Evolutionary conservation across 305 asterid species (phyloP), one percentile per base, ranked within the genome.

Genomic region (Fraxinus baroniana): DNA sequence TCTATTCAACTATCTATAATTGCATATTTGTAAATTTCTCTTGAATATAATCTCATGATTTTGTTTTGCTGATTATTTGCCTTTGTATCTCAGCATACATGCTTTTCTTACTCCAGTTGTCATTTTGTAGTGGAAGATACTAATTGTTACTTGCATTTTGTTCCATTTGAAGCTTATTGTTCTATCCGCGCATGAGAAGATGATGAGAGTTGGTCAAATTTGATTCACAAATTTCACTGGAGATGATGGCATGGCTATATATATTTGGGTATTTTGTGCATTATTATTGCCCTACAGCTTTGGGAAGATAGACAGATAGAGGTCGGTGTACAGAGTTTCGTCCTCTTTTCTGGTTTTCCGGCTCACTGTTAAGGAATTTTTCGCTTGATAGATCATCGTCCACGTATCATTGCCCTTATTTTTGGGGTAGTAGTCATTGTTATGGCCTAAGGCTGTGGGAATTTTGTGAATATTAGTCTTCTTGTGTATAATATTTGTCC

Each of bases 291-390:
- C 68, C 84, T 84, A 46, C 83, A 82, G 83, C 86, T 76, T 85
- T 75, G 55, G 85, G 79, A 81, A 85, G 84, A 37, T 85, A 44
- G 84, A 81, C 26, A 79, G 71, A 84, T 37, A 75, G 88, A 88
- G 92, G 81, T 84, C 83, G 52, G 76, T 83, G 90, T 90, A 90
- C 88, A 90, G 90, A 79, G 83, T 81, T 75, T 62, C 62, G 35
- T 52, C 39, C 44, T 57, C 26, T 39, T 75, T 70, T 74, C 10
- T 33, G 36, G 80, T 46, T 26, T 83, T 36, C 74, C 49, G 22
- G 7, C n/a, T 75, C 33, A 35, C 28, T 26, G 33, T 33, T 0
- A 24, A 8, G 73, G 73, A 64, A 76, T 37, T 76, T 64, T 57
- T 46, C 70, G 62, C 72, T 80, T 62, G 77, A 15, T 77, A 74